Evolutionary conservation across 2,329 filamentous ascomycete genomes (phyloP).

Genomic region (Westerdykella aurantiaca): DNA sequence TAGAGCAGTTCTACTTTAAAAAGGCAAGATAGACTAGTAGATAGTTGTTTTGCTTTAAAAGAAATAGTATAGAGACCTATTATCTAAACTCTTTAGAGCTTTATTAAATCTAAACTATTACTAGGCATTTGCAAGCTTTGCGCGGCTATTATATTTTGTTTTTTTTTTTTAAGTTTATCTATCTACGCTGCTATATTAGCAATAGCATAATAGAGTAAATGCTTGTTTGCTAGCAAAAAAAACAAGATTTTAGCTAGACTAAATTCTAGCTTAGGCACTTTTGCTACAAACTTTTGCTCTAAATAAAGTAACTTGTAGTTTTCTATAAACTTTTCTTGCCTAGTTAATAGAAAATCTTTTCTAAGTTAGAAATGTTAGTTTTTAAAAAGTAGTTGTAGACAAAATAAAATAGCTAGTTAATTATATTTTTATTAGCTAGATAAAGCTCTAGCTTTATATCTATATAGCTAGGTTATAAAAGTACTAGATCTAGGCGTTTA

Average conservation of each 20-base stretch:
- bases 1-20: too few relatives aligned
- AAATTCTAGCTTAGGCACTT: slow-evolving; percentile 10
- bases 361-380: slow-evolving; percentile 1
- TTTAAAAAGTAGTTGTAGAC: slow-evolving; percentile 5
- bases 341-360: slow-evolving; percentile 1
- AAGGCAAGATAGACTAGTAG: too few relatives aligned
- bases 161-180: slow-evolving; percentile 9
- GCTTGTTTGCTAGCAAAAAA: slow-evolving; percentile 13
- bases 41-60: too few relatives aligned
- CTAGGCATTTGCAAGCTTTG: too few relatives aligned
- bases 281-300: slow-evolving; percentile 11
- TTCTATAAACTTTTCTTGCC: slow-evolving; percentile 4
- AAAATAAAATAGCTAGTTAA: slow-evolving; percentile 10
- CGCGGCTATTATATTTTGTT: too few relatives aligned
- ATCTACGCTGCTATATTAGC: slow-evolving; percentile 9
- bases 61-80: too few relatives aligned
- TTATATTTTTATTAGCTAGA: slow-evolving; percentile 12
- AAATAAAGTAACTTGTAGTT: slow-evolving; percentile 8
- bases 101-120: too few relatives aligned
- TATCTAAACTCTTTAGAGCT: too few relatives aligned
- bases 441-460: slow-evolving; percentile 59
- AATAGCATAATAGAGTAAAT: slow-evolving; percentile 10
- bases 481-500: slow-evolving; percentile 63
- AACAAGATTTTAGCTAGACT: slow-evolving; percentile 13
- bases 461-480: slow-evolving; percentile 65